Conservation (phyloP, 805 yeast genomes). For the Henningerozyma blattae region DNA sequence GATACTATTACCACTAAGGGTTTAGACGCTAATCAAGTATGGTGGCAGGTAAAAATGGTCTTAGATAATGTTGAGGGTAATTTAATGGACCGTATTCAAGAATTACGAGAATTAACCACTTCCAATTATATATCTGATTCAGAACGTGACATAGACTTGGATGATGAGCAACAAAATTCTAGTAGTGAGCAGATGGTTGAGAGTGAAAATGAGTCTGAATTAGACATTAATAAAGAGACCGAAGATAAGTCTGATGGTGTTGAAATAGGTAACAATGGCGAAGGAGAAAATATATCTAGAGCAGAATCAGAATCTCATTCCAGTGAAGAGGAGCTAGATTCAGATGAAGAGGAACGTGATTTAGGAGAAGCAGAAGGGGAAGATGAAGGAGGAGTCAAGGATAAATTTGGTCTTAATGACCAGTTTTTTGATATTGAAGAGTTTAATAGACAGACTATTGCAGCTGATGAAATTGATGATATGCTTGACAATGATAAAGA, state of each 20-base stretch:
- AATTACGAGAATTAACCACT: conserved; percentile 26
- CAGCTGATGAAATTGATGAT: conserved; percentile 37
- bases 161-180: conserved; percentile 6
- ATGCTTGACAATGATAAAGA: conserved; percentile 34
- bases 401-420: conserved; percentile 63
- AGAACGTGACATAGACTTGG: conserved; percentile 12
- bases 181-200: conserved; percentile 14
- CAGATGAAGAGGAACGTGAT: conserved; percentile 16
- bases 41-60: conserved; percentile 85
- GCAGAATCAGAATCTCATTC: conserved; percentile 11
- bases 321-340: conserved; percentile 8
- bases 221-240: not conserved
- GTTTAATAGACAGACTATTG: conserved; percentile 65
- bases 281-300: conserved; percentile 17
- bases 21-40: conserved; percentile 78
- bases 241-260: not conserved
- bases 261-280: too few species aligned
- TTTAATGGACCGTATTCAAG: conserved; percentile 45
- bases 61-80: conserved; percentile 65
- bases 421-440: conserved; percentile 77
- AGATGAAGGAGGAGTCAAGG: conserved; percentile 23
- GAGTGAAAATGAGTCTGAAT: conserved; percentile 15
- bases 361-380: conserved; percentile 20
- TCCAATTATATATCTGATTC: conserved; percentile 13
- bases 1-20: conserved; percentile 82